Conservation (phyloP, 768 basidiomycete species). For the Omphalotus guepiniiformis region DNA sequence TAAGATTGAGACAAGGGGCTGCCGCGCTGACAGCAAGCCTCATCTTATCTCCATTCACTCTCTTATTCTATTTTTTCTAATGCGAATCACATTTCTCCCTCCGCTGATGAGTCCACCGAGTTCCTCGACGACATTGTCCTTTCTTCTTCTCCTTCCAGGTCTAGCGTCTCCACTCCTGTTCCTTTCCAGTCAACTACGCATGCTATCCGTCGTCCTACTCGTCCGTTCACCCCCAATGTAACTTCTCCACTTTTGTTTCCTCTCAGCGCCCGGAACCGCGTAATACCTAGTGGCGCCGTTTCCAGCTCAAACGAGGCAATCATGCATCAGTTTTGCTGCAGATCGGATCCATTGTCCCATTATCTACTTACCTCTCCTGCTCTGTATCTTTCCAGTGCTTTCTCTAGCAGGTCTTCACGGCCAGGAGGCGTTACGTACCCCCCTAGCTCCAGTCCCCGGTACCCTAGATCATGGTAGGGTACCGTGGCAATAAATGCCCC, state of each 20-base stretch:
- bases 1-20: conserved; percentile 46
- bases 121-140: conserved; percentile 25
- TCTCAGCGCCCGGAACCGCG: conserved; percentile 50
- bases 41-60: conserved; percentile 40
- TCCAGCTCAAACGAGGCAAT: conserved; percentile 43
- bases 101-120: conserved; percentile 25
- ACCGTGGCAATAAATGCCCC: conserved; percentile 59
- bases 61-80: conserved; percentile 15
- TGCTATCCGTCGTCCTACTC: conserved; percentile 67
- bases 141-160: conserved; percentile 62
- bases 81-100: conserved; percentile 24
- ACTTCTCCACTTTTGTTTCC: conserved; percentile 49
- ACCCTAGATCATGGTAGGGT: conserved; percentile 57
- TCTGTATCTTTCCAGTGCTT: conserved; percentile 52
- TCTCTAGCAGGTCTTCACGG: conserved; percentile 65
- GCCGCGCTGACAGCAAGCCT: conserved; percentile 36
- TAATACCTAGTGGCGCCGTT: conserved; percentile 47
- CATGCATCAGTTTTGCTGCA: conserved; percentile 17
- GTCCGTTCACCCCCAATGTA: conserved; percentile 69
- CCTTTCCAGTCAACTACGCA: conserved; percentile 69
- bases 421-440: conserved; percentile 48
- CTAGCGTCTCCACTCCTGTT: conserved; percentile 63
- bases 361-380: conserved; percentile 58
- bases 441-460: conserved; percentile 45
- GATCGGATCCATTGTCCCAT: conserved; percentile 17